Conservation (phyloP, 2,329 filamentous ascomycete species). For the Boeremia lycopersici region DNA sequence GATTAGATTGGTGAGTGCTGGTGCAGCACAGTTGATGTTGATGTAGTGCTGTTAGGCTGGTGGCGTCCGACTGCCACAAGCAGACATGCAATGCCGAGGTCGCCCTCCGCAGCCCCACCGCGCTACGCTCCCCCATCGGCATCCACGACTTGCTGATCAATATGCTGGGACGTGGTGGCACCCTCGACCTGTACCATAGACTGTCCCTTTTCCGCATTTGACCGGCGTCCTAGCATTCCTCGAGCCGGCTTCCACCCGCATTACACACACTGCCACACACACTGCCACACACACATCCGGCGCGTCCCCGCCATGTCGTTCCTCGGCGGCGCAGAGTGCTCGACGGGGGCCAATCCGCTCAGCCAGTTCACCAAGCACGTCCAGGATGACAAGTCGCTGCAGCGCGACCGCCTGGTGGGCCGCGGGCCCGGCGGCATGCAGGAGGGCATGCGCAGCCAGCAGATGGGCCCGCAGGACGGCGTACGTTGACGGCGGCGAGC, state of each 20-base stretch:
- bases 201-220: conserved; percentile 10
- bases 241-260: not conserved
- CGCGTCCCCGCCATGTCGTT: conserved; percentile 77
- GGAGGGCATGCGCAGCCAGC: conserved; percentile 77
- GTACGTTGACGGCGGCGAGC: conserved; percentile 30
- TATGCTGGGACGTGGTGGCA: conserved; percentile 2
- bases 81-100: conserved; percentile 14
- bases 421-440: conserved; percentile 72
- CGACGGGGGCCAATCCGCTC: conserved; percentile 91
- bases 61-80: conserved; percentile 10
- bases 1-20: no score
- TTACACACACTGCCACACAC: no score
- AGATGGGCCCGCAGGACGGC: conserved; percentile 71
- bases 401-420: conserved; percentile 85
- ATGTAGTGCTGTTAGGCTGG: no score
- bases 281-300: no score
- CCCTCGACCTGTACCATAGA: conserved; percentile 7
- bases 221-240: conserved; percentile 1
- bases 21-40: no score
- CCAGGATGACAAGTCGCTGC: conserved; percentile 92
- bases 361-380: conserved; percentile 98
- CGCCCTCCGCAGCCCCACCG: conserved; percentile 19
- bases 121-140: conserved; percentile 23
- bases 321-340: conserved; percentile 94
- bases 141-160: conserved; percentile 30